Evolutionary conservation across 2,329 filamentous ascomycete genomes (phyloP), one percentile per base, ranked within the genome.

Genomic region (Anthostomella pinea): DNA sequence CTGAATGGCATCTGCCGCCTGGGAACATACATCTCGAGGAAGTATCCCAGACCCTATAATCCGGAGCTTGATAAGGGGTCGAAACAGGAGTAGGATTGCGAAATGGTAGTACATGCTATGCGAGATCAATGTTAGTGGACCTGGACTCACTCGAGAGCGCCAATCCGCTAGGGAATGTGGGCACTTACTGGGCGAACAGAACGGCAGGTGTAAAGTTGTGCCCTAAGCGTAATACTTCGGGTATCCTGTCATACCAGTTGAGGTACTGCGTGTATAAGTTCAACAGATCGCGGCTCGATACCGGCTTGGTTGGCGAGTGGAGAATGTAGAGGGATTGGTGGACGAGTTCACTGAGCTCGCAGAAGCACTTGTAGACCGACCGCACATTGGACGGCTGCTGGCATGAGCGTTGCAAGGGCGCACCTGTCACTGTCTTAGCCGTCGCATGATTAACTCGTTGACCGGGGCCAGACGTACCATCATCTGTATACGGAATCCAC

Each of bases 181-280:
- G 7, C 3, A 72, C 84, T 69, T 67, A 87, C 84, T 88, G 84
- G 23, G 84, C 74, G 43, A 85, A 82, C 14, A 89, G 63, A 22
- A 87, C 82, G 29, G 85, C 80, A 8, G 85, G 83, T 3, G 83
- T 83, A 34, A 85, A 85, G 48, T 82, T 85, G 41, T 83, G 75
- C 2, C 79, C 79, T 3, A 87, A 59, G 15, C 75, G 69, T 32
- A 88, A 65, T 2, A 77, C 73, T 40, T 77, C 71, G 0, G 84
- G 84, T 41, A 89, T 75, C 17, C 66, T 68, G 39, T 78, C 76
- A 55, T 87, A 87, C 84, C 84, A 89, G 34, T 78, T 73, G 11
- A 85, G 68, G 48, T 85, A 88, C 48, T 81, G 74, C 0, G 74
- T 78, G 47, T 88, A 87, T 17, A 78, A 77, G 30, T 68, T 71